Evolutionary conservation across 73 alveolate genomes (phyloP).

Genomic region (Paramecium sexaurelia): DNA sequence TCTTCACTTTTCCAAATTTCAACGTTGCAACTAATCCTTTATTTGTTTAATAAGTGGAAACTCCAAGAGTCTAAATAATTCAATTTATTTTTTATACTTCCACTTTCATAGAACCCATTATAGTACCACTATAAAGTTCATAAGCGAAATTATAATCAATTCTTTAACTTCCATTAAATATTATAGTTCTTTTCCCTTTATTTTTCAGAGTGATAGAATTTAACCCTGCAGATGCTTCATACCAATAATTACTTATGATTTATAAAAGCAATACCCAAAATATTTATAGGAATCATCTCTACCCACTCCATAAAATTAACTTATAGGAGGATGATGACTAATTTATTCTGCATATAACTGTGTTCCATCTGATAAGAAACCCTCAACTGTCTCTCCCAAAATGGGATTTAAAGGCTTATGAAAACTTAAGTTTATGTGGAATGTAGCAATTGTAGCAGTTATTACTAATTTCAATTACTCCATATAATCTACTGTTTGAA

Average conservation of each 20-base stretch:
- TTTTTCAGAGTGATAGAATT: slow-evolving; percentile 67
- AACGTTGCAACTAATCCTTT: slow-evolving; percentile 68
- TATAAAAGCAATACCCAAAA: slow-evolving; percentile 11
- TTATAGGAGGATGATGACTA: slow-evolving; percentile 93
- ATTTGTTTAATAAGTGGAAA: neutral
- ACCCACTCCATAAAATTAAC: slow-evolving; percentile 72
- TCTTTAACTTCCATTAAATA: slow-evolving; percentile 62
- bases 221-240: slow-evolving; percentile 68
- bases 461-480: slow-evolving; percentile 79
- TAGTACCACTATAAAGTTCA: slow-evolving; percentile 73
- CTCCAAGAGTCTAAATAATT: slow-evolving; percentile 39
- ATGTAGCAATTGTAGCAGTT: slow-evolving; percentile 73
- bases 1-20: slow-evolving; percentile 68
- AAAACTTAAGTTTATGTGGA: slow-evolving; percentile 74
- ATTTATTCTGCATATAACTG: slow-evolving; percentile 94
- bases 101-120: slow-evolving; percentile 81
- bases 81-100: slow-evolving; percentile 76
- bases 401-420: slow-evolving; percentile 93
- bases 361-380: slow-evolving; percentile 93
- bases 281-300: slow-evolving; percentile 53
- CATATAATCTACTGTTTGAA: slow-evolving; percentile 71
- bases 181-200: slow-evolving; percentile 66
- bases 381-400: slow-evolving; percentile 96
- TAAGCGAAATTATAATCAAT: slow-evolving; percentile 66
- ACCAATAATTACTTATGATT: slow-evolving; percentile 48